Evolutionary conservation across 768 basidiomycete genomes (phyloP), one percentile per base, ranked within the genome.

Genomic region (Cystofilobasidium macerans): DNA sequence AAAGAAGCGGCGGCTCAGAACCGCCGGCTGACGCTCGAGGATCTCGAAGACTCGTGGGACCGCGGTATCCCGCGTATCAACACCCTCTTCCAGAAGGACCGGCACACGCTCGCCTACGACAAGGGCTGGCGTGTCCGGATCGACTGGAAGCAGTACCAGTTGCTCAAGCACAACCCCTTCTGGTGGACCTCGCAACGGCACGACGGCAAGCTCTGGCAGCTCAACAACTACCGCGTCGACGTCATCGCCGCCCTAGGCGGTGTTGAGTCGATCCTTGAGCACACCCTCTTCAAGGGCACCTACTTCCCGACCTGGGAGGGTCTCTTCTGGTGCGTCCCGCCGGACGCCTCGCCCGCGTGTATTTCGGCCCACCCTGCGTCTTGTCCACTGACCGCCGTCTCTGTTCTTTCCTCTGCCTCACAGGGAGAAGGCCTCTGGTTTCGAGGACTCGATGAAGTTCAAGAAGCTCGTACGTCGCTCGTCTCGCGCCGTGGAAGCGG

Each of bases 1-100:
- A 98, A 98, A 76, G 95, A 99, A 75, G 95, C 95, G n/a, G 95
- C 92, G 70, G 94, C 95, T 0, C 91, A 95, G 75, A 97, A 98
- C 78, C 86, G 94, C 64, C 86, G 95, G 20, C 81, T 99, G 62
- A 99, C 95, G 1, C 80, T 99, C 24, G 95, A 99, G 75, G 95
- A 98, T 80, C 81, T 98, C 32, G 95, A 98, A 75, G 93, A 99
- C 73, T 90, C 87, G 72, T 98, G 94, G 94, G 69, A 69, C 48
- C 69, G 71, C 64, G 70, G 71, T 64, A 64, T 71, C 42, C 93
- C 93, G 62, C 85, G 95, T 71, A 98, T 99, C 80, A 97, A 97
- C 78, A 98, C 94, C 0, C 79, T 99, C 54, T 99, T 97, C 87
- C 94, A 98, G 79, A 95, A 94, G 79, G 94, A 97, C 73, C 42